Base-by-base conservation (phyloP, 768 basidiomycete species). In the Mycena pura region DNA sequence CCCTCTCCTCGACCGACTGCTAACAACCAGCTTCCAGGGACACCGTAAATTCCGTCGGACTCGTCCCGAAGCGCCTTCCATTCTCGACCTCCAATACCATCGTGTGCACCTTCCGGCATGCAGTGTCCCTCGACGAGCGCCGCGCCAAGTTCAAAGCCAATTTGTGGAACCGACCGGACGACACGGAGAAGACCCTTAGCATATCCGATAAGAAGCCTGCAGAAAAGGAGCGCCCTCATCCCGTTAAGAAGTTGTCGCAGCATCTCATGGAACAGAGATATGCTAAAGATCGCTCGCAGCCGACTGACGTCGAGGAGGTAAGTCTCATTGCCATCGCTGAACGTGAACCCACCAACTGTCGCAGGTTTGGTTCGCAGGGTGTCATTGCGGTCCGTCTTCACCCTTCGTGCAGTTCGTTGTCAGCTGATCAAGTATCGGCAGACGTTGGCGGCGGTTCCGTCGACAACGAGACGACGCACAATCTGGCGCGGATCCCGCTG, bases 41-140 rank as follows among this genome's bases (percentile, higher is more conserved):
- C 64, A 86, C 84, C 0, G 84, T 87, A 25, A 79, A 79, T 19
- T 84, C 84, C 0, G 84, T 86, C 9, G 84, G 83, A 9, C 59
- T 80, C 27, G 69, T 83, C 60, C 73, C 77, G 1, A 73, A 73
- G 6, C 70, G 76, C 6, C 77, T 85, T 5, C 84, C 83, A 0
- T 85, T 83, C 60, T 79, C 81, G 5, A 74, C 75, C 4, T 77
- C 76, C 9, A 83, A 84, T 45, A 74, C 75, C 4, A 78, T 78
- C 58, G 80, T 83, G 48, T 71, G 76, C 5, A 74, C 77, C 21
- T 83, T 86, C 67, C 77, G 86, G 2, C 86, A 88, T 24, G 85
- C 85, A 0, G 65, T 86, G 10, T 72, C 85, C 11, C 77, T 88
- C 13, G 84, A 86, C 56, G 85, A 86, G 52, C 79, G 76, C 7